These are phyloP conservation scores for Suaeda aralocaspica DNA, from an alignment of 148 eudicot species.

Conservation along the genomic window DNA sequence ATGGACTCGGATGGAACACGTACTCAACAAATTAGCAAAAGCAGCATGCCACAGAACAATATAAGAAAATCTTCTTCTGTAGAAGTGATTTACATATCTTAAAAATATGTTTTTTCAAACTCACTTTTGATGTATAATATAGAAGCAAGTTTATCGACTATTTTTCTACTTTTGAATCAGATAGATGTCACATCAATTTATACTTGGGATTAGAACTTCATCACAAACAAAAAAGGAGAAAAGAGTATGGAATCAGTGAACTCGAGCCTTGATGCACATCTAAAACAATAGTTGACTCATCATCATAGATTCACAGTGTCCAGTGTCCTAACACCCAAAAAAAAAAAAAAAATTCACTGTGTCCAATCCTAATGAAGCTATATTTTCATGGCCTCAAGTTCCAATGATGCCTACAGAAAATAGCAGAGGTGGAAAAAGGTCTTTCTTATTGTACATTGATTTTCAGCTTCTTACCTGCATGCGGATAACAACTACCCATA, in stretches of 20 bases:
- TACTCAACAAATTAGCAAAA: neutral
- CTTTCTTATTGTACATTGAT: neutral
- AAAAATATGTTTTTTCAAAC: no score
- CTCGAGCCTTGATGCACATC: neutral
- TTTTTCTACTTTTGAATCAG: neutral
- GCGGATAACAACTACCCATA: conserved; percentile 94
- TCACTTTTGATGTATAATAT: no score
- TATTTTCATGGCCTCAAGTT: no score
- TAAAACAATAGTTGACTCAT: neutral
- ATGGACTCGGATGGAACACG: neutral
- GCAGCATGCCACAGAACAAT: neutral
- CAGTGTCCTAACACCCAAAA: no score
- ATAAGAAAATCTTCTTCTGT: neutral
- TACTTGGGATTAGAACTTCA: neutral
- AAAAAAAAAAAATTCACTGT: no score
- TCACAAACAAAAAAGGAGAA: neutral
- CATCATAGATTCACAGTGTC: neutral
- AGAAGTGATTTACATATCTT: neutral
- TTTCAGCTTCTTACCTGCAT: conserved; percentile 67
- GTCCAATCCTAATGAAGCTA: no score
- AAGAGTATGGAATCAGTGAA: neutral
- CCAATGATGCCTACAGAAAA: neutral
- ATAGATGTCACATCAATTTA: neutral
- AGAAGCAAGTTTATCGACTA: neutral
- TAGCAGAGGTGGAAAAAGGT: neutral